Evolutionary conservation across 2,329 filamentous ascomycete genomes (phyloP), one percentile per base, ranked within the genome.

Genomic region (Dryadomyces sulphureus): DNA sequence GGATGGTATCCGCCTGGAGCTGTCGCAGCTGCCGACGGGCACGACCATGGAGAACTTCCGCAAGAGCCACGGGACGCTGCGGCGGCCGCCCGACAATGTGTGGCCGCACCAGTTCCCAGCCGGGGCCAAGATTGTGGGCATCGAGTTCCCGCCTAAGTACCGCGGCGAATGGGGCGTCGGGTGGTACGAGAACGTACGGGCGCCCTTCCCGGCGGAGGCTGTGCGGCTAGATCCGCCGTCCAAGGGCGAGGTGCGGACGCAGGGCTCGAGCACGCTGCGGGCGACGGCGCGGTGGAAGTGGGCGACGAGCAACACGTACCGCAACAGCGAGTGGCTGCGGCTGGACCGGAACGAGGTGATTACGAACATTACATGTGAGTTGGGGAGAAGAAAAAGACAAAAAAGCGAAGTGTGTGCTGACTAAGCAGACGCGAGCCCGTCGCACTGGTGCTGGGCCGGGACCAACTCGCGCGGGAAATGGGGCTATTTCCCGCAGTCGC

Each of bases 331-430:
- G n/a, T 76, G 73, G 72, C 61, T 77, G 17, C 69, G 64, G 54
- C 72, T 84, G 53, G 75, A 79, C 39, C 79, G 77, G 56, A 75
- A 73, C 20, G 80, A 84, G 47, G 65, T 69, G 3, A 79, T 82
- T 17, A 77, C 70, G 53, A 85, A 79, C 60, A 85, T 76, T 27
- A 62, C 61, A 45, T 76, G 70, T 73, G 55, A 64, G 70, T 66
- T 45, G n/a, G n/a, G n/a, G n/a, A n/a, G n/a, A n/a, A n/a, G n/a
- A n/a, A n/a, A n/a, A n/a, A n/a, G n/a, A n/a, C n/a, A n/a, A n/a
- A n/a, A n/a, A n/a, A n/a, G n/a, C n/a, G n/a, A n/a, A n/a, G n/a
- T n/a, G n/a, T n/a, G n/a, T 11, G 39, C 39, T 45, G 22, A 41
- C 22, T 27, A 16, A 21, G 70, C 68, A 65, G 64, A 52, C 62